Base-by-base conservation (phyloP, 805 yeast species). In the Kluyveromyces nonfermentans region DNA sequence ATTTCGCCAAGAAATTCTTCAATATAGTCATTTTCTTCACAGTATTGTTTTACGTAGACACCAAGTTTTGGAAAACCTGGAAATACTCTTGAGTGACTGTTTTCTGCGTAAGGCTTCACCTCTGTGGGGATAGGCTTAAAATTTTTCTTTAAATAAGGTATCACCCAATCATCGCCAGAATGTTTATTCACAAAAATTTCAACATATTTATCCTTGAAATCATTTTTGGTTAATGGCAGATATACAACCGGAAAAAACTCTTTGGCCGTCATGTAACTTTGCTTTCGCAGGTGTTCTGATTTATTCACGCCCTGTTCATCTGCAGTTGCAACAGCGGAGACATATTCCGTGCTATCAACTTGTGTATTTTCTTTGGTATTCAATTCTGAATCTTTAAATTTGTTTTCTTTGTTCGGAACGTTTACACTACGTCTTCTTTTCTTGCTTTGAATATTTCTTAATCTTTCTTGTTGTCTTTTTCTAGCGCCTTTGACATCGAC, bases 21-120 rank as follows among this genome's bases (percentile, higher is more conserved):
- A 7, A 87, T 61, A 4, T 75, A 66, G 1, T 77, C 71, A 16
- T 73, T 75, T 35, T 67, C 63, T 1, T 73, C 69, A 16, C 82
- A 61, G 1, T 41, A 25, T 18, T 60, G 56, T 3, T 60, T 62
- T 2, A 73, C 50, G 46, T 74, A 82, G 7, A 88, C 65, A 0
- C 90, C 88, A 41, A 82, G 59, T 49, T 77, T 80, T 2, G 85
- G 72, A 35, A 85, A 74, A 0, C 96, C 96, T 25, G 86, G 72
- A 33, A 86, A 74, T 0, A 90, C 89, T 41, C 62, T 66, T 45
- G 62, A 60, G 46, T 67, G 78, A 67, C 60, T 73, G 25, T 71
- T 69, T 38, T 82, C 93, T 1, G 80, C 65, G 45, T 77, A 74
- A 0, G 79, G 63, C 57, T 72, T 78, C 10, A 86, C 82, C 33